A percentile compares a stretch with the other conserved stretches of the same genome.
Conservation (phyloP, 768 basidiomycete species). For the Serpula lacrymans region DNA sequence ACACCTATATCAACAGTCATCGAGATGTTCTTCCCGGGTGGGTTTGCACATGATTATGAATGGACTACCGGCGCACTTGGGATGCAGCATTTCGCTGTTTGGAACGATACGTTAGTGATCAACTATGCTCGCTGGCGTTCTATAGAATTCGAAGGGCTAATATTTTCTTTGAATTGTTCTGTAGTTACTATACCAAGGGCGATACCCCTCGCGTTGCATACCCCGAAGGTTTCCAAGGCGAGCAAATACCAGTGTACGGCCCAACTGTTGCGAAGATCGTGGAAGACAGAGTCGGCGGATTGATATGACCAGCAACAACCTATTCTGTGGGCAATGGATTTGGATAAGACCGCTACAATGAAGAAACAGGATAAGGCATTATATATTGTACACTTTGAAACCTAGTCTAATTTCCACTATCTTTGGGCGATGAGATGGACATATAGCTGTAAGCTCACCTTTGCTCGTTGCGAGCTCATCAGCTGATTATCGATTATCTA, state of each 20-base stretch:
- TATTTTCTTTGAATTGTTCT: not conserved
- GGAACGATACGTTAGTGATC: constrained; percentile 69
- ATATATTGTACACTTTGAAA: too few species aligned
- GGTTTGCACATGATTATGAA: constrained; percentile 85
- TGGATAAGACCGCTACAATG: too few species aligned
- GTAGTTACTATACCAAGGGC: constrained; percentile 23
- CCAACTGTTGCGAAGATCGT: constrained; percentile 63
- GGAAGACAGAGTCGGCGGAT: constrained; percentile 57
- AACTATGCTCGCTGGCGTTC: not conserved
- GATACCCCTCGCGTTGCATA: constrained; percentile 54
- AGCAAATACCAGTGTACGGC: constrained; percentile 72
- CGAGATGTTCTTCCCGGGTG: constrained; percentile 78
- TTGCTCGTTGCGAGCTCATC: too few species aligned
- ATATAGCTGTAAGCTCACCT: too few species aligned
- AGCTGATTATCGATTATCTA: too few species aligned
- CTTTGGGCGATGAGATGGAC: too few species aligned
- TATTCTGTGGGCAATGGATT: too few species aligned
- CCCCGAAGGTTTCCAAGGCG: constrained; percentile 82
- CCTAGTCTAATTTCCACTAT: too few species aligned
- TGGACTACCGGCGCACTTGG: constrained; percentile 77
- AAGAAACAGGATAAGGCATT: too few species aligned
- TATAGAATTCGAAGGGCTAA: not conserved
- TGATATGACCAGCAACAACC: too few species aligned
- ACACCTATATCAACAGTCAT: constrained; percentile 77
- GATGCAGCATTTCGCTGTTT: constrained; percentile 71